These are phyloP conservation scores for Solanum rostratum DNA, from an alignment of 257 asterid species.

Conservation along the genomic window DNA sequence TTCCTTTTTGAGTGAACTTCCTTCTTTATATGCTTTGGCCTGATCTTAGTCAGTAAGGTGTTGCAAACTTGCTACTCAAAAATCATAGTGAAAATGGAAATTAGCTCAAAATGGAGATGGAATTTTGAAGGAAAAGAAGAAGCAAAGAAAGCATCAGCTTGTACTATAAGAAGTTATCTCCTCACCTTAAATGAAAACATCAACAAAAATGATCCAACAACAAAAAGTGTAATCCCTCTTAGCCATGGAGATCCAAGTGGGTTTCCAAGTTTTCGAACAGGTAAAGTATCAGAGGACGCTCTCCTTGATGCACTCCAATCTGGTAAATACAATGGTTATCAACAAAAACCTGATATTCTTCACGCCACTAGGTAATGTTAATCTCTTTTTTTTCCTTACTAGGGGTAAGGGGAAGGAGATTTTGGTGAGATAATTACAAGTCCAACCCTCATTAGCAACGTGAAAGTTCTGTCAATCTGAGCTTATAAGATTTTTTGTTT, in stretches of 20 bases:
- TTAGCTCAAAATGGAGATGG: conserved; percentile 9
- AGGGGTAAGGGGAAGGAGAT: not conserved
- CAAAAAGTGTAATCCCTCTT: conserved; percentile 37
- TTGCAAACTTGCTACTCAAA: too few relatives aligned
- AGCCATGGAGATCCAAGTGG: conserved; percentile 67
- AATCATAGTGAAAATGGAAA: too few relatives aligned
- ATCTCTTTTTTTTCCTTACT: not conserved
- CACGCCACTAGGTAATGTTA: conserved; percentile 34
- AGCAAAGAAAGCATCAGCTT: conserved; percentile 9
- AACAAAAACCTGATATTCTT: conserved; percentile 21
- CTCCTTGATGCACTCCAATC: conserved; percentile 34
- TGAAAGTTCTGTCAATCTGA: too few relatives aligned
- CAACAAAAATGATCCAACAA: conserved; percentile 12
- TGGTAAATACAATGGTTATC: conserved; percentile 38
- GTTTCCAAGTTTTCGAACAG: conserved; percentile 40
- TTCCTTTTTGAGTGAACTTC: too few relatives aligned
- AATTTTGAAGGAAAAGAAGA: conserved; percentile 17
- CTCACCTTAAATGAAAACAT: conserved; percentile 3
- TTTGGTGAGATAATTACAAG: not conserved
- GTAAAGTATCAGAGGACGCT: conserved; percentile 35
- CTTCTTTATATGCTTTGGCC: too few relatives aligned
- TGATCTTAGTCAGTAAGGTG: too few relatives aligned
- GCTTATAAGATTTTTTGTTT: too few relatives aligned
- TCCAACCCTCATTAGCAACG: too few relatives aligned
- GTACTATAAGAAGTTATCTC: conserved; percentile 6